Evolutionary conservation across 768 basidiomycete species (phyloP).

Genomic region (Rhizopogon roseolus): DNA sequence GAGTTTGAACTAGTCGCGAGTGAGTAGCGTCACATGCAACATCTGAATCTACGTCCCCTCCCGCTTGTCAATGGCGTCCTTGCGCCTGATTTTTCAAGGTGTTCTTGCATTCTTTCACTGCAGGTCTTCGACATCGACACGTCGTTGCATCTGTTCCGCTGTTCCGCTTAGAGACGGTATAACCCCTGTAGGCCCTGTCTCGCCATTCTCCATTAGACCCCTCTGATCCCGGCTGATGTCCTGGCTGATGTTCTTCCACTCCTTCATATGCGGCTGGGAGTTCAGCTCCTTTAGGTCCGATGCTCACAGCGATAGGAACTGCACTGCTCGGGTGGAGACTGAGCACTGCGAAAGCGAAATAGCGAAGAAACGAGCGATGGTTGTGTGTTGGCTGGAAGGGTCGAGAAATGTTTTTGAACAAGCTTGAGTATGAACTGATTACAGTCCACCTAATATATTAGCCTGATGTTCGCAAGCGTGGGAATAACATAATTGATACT

Average conservation of each 20-base stretch:
- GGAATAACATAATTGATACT: too few relatives aligned
- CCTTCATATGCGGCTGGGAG: conserved; percentile 7
- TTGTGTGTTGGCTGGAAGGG: too few relatives aligned
- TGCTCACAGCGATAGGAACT: too few relatives aligned
- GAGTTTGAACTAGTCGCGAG: too few relatives aligned
- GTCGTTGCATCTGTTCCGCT: background rate
- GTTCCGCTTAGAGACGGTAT: background rate
- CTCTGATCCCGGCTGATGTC: conserved; percentile 10
- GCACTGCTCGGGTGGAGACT: too few relatives aligned
- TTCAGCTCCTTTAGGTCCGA: conserved; percentile 5
- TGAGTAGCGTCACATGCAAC: background rate
- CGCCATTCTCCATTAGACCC: conserved; percentile 5
- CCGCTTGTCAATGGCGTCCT: background rate
- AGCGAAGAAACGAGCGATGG: too few relatives aligned
- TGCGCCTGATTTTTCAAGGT: background rate
- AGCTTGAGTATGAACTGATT: too few relatives aligned
- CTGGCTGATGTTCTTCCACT: conserved; percentile 1
- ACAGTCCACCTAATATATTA: too few relatives aligned
- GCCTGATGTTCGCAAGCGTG: too few relatives aligned
- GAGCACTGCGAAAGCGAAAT: too few relatives aligned
- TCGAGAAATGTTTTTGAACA: too few relatives aligned
- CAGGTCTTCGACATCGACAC: background rate
- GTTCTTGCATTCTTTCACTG: background rate
- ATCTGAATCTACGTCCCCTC: background rate
- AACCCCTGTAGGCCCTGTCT: too few relatives aligned